These are phyloP conservation scores for Pistacia integerrima DNA, from an alignment of 345 rosid genomes.

Conservation along the genomic window DNA sequence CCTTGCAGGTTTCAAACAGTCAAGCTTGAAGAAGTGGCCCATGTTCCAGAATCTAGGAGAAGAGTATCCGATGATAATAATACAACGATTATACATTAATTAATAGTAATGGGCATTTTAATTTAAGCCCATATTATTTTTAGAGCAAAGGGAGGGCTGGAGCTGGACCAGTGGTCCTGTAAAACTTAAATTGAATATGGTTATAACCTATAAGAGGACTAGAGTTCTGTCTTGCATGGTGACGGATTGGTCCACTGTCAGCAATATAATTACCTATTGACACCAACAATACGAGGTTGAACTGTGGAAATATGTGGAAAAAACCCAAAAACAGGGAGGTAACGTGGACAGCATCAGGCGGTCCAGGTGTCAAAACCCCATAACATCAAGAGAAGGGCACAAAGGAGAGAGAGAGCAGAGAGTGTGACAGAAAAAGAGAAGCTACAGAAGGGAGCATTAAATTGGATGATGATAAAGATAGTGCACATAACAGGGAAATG, in stretches of 20 bases:
- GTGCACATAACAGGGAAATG: constrained; percentile 18
- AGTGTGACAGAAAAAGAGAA: constrained; percentile 2
- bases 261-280: not conserved
- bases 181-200: not conserved
- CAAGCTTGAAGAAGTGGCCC: no score
- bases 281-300: constrained; percentile 31
- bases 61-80: constrained; percentile 19
- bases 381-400: not conserved
- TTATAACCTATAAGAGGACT: not conserved
- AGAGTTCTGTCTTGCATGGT: not conserved
- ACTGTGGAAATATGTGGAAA: not conserved
- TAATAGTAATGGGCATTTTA: no score
- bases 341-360: constrained; percentile 22
- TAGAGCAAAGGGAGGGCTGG: not conserved
- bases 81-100: no score
- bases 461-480: not conserved
- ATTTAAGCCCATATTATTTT: no score
- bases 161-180: not conserved
- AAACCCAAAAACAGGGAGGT: not conserved
- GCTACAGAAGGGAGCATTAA: constrained; percentile 4
- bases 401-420: not conserved
- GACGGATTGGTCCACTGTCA: constrained; percentile 2
- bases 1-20: not conserved
- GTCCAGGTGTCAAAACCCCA: constrained; percentile 49
- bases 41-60: constrained; percentile 6